A percentile compares a stretch with the other conserved stretches of the same genome.
Conservation (phyloP, 495 filamentous ascomycete genomes). For the Aspergillus indologenus region DNA sequence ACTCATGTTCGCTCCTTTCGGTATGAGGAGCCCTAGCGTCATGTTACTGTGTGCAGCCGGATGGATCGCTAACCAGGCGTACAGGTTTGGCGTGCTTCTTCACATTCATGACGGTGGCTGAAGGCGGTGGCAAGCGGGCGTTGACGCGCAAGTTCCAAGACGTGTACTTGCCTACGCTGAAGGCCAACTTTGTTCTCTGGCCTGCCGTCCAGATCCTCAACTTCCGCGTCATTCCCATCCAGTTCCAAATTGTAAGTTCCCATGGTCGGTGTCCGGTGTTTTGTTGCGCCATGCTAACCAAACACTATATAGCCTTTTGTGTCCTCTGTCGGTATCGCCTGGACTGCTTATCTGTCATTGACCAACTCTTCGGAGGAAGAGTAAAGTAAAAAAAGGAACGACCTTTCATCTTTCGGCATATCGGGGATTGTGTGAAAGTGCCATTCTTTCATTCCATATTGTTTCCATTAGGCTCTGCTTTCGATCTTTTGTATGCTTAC, state of each 20-base stretch:
- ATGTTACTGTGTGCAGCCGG: background rate
- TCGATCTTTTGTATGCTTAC: constrained; percentile 14
- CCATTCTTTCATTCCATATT: constrained; percentile 8
- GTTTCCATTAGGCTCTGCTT: constrained; percentile 1
- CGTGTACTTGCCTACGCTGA: constrained; percentile 88
- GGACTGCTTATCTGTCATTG: constrained; percentile 97
- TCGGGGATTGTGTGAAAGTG: constrained; percentile 1
- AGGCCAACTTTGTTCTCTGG: constrained; percentile 96
- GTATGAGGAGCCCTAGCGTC: constrained; percentile 40
- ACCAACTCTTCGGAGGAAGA: constrained; percentile 83
- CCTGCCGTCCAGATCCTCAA: constrained; percentile 95
- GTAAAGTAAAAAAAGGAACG: constrained; percentile 14
- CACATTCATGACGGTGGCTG: constrained; percentile 92
- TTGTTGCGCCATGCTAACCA: background rate
- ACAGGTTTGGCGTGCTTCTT: constrained; percentile 87
- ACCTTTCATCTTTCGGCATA: background rate
- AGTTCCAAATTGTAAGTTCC: constrained; percentile 88
- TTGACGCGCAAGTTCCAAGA: constrained; percentile 84
- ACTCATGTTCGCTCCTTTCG: constrained; percentile 89
- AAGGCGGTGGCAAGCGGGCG: constrained; percentile 82
- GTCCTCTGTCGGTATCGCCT: constrained; percentile 92
- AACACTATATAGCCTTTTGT: constrained; percentile 75
- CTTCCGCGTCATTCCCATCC: constrained; percentile 90
- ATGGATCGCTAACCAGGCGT: constrained; percentile 15
- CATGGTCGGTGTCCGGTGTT: background rate